Base-by-base conservation (phyloP, 306 rosid genomes). In the Datisca glomerata region DNA sequence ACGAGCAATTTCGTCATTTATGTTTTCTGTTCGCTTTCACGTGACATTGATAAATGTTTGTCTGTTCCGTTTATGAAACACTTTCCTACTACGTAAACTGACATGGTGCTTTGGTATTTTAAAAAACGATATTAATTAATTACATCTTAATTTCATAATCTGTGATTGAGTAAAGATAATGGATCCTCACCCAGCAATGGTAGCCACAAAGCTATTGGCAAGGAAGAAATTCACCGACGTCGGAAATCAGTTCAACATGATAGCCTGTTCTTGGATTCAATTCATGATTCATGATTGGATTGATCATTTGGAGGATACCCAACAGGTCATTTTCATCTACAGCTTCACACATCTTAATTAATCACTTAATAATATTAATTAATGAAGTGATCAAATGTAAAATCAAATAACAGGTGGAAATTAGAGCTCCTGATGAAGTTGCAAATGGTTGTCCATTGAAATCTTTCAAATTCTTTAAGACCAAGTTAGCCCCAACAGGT, bases 201-300 rank as follows among this genome's bases (percentile, higher is more conserved):
- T 83, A 47, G 82, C 85, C 23, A 52, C 91, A 25, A 79, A 75
- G 59, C 80, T 79, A 18, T 61, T 79, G 41, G 78, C 18, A 28
- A 83, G 94, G 53, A 75, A 63, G 53, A 63, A 48, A n/a, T 83
- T 61, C 61, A 57, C 37, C 14, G 91, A 75, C 40, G 25, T 57
- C 6, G 91, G 78, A 53, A 68, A 79, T 35, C 94, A 83, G 38
- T 75, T 83, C 78, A 79, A 75, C 69, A 60, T 83, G 75, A 75
- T 83, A 35, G 91, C 86, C 22, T 59, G 80, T 43, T 75, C 83
- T 7, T 79, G 94, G 94, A 51, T 79, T 38, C 94, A 84, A 38
- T 73, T 84, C 59, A 79, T 84, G 94, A 63, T 84, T 50, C 94
- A 84, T 65, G 94, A 79, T 49, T 84, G 94, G 94, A 59, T 72